Conservation (phyloP, 2,329 filamentous ascomycete genomes). For the Trichoderma harzianum region DNA sequence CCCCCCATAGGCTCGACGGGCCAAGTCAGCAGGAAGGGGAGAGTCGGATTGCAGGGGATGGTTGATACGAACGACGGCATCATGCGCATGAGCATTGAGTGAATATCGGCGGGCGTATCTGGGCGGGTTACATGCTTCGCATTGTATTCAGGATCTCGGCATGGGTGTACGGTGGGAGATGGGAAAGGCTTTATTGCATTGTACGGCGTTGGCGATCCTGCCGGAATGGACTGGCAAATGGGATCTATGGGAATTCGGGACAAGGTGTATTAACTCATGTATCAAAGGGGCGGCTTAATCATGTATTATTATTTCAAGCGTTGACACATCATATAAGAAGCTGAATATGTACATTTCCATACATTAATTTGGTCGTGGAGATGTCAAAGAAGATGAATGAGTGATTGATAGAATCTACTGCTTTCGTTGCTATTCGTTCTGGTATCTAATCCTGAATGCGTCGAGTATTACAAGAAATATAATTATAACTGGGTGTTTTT, state of each 20-base stretch:
- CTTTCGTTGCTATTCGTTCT: slow-evolving; percentile 21
- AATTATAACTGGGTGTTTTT: background rate
- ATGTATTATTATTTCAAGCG: background rate
- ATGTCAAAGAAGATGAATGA: background rate
- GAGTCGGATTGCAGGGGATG: slow-evolving; percentile 88
- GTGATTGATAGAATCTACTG: background rate
- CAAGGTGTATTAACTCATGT: background rate
- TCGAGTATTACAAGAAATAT: slow-evolving; percentile 12
- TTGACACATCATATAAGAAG: background rate
- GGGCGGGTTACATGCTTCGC: background rate
- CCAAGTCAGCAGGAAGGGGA: slow-evolving; percentile 52
- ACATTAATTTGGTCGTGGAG: background rate
- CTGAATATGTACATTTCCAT: background rate
- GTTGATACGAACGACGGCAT: slow-evolving; percentile 90
- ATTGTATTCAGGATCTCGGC: background rate
- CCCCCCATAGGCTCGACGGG: slow-evolving; percentile 37
- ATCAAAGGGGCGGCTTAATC: background rate
- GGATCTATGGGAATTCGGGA: background rate
- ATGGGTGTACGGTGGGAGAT: background rate
- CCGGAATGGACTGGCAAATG: background rate
- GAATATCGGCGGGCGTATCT: slow-evolving; percentile 20
- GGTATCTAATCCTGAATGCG: slow-evolving; percentile 29
- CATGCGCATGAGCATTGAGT: slow-evolving; percentile 98
- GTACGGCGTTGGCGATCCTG: background rate
- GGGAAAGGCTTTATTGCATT: background rate